Evolutionary conservation across 441 rosid genomes (phyloP).

Genomic region (Euphorbia celastroides): DNA sequence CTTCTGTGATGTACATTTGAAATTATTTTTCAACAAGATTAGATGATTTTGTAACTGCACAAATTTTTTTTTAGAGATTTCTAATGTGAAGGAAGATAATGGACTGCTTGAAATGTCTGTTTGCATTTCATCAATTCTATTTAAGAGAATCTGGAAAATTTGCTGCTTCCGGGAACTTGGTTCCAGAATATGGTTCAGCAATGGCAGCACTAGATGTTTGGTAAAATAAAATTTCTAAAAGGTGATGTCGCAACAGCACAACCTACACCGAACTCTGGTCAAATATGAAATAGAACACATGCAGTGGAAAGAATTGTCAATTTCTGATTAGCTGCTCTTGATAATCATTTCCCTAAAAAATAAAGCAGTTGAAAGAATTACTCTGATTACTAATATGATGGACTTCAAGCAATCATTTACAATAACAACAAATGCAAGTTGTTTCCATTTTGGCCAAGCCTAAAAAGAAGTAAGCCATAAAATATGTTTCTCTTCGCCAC

Average conservation of each 20-base stretch:
- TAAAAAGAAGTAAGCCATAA: neutral
- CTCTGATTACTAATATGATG: neutral
- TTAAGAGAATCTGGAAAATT: neutral
- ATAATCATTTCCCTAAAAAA: neutral
- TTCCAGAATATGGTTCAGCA: neutral
- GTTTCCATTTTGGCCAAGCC: conserved; percentile 4
- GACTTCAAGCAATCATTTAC: neutral
- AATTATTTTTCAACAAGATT: neutral
- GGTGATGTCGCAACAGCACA: neutral
- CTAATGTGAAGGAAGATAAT: neutral
- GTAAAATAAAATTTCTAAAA: neutral
- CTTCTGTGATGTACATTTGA: neutral
- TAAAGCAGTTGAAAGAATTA: neutral
- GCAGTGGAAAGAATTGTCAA: too few relatives aligned
- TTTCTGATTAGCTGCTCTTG: too few relatives aligned
- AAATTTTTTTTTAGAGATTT: neutral
- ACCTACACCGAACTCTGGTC: too few relatives aligned
- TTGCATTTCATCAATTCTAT: too few relatives aligned
- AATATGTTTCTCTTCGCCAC: neutral
- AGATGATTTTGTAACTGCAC: neutral
- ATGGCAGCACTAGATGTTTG: neutral
- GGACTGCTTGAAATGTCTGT: neutral
- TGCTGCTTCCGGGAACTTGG: neutral
- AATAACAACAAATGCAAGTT: neutral
- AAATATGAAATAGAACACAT: too few relatives aligned